phyloP scores from a whole-genome alignment of 2,329 filamentous ascomycete genomes.

The Allantophomopsis lycopodina region DNA sequence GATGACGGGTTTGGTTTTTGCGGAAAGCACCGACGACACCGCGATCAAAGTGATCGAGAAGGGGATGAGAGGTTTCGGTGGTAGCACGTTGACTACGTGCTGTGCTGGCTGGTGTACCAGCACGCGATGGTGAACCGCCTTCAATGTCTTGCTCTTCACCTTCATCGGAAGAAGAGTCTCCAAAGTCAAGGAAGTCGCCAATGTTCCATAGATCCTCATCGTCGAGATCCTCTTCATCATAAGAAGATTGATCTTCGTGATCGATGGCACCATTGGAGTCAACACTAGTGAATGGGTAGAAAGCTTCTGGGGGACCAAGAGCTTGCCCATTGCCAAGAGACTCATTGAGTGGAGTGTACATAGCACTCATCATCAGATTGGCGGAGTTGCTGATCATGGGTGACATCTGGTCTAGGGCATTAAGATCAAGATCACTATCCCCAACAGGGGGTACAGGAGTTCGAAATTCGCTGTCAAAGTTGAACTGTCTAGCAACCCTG shows the following conservation, averaged over 20 bases:
- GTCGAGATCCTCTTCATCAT: slow-evolving; percentile 39
- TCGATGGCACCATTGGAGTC: slow-evolving; percentile 39
- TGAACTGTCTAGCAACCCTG: slow-evolving; percentile 17
- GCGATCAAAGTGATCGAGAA: slow-evolving; percentile 55
- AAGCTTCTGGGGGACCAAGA: slow-evolving; percentile 63
- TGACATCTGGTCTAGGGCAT: slow-evolving; percentile 8
- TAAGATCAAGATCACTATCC: slow-evolving; percentile 18
- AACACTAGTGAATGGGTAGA: slow-evolving; percentile 51
- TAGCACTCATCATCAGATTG: slow-evolving; percentile 61
- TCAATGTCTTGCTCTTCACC: slow-evolving; percentile 42
- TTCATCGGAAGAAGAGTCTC: slow-evolving; percentile 41
- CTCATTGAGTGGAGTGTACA: slow-evolving; percentile 24
- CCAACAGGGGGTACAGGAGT: slow-evolving; percentile 17
- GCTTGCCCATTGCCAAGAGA: slow-evolving; percentile 32
- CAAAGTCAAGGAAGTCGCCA: slow-evolving; percentile 61
- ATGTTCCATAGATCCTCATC: slow-evolving; percentile 52
- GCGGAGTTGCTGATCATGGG: slow-evolving; percentile 54
- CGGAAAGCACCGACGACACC: slow-evolving; percentile 70
- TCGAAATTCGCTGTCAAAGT: slow-evolving; percentile 19
- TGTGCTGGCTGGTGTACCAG: slow-evolving; percentile 35
- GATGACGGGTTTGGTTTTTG: slow-evolving; percentile 39
- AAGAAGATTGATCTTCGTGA: slow-evolving; percentile 35
- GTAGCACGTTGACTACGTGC: slow-evolving; percentile 27
- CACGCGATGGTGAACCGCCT: slow-evolving; percentile 24
- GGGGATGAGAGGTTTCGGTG: slow-evolving; percentile 34